Percentiles rank a stretch among this genome's conserved stretches.
These are phyloP conservation scores for Naganishia onofrii DNA, from an alignment of 768 basidiomycete species.

Conservation along the genomic window DNA sequence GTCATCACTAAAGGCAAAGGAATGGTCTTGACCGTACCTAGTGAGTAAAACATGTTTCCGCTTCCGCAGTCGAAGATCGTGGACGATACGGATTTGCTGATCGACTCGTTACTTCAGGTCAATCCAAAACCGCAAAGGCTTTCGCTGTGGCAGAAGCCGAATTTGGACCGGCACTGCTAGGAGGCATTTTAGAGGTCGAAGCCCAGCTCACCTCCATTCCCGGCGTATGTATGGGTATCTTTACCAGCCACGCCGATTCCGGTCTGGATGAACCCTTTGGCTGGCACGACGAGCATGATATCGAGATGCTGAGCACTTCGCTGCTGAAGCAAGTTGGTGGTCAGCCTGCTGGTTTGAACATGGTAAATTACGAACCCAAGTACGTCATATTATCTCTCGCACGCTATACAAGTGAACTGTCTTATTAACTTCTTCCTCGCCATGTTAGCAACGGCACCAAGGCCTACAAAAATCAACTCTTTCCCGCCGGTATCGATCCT, in stretches of 20 bases:
- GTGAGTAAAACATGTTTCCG: neutral
- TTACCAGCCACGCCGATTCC: neutral
- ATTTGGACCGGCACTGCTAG: neutral
- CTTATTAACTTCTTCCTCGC: neutral
- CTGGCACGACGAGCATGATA: slow-evolving; percentile 15
- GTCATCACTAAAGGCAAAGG: slow-evolving; percentile 1
- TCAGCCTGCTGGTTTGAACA: slow-evolving; percentile 10
- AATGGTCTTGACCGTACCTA: neutral
- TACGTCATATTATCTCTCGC: neutral
- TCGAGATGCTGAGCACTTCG: slow-evolving; percentile 18
- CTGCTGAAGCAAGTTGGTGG: neutral
- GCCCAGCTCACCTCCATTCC: neutral
- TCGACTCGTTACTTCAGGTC: neutral
- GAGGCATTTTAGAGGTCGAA: neutral
- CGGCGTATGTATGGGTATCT: neutral
- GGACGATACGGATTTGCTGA: neutral
- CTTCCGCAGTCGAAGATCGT: too few species aligned
- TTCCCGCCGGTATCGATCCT: slow-evolving; percentile 7
- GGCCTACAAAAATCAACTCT: neutral
- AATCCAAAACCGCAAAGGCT: slow-evolving; percentile 1
- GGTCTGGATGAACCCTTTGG: neutral
- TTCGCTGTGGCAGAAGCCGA: slow-evolving; percentile 5
- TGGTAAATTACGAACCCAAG: slow-evolving; percentile 10
- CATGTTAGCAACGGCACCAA: slow-evolving; percentile 4
- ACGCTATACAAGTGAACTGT: neutral